Percentiles rank a stretch among this genome's conserved stretches.
phyloP scores from a whole-genome alignment of 148 eudicot genomes.

The Fallopia convolvulus region DNA sequence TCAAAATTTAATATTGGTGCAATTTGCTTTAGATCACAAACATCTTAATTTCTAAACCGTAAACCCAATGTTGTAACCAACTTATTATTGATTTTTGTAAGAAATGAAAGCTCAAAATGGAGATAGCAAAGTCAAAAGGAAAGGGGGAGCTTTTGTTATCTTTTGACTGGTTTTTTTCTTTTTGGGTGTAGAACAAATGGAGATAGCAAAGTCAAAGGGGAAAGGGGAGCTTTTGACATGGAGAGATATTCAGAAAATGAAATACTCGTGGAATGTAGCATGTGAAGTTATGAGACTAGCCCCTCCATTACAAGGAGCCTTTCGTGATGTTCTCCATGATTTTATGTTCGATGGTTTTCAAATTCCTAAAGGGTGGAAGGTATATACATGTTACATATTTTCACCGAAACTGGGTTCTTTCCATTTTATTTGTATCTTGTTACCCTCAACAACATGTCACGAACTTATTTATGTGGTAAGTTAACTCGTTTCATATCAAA shows the following conservation, averaged over 20 bases:
- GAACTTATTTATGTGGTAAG: too few relatives aligned
- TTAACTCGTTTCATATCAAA: not conserved
- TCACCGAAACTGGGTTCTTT: too few relatives aligned
- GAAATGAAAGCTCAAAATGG: too few relatives aligned
- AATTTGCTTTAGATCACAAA: too few relatives aligned
- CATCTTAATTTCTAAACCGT: too few relatives aligned
- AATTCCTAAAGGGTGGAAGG: conserved; percentile 31
- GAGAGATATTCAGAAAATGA: conserved; percentile 25
- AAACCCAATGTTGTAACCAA: too few relatives aligned
- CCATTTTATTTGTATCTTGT: too few relatives aligned
- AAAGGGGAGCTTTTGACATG: conserved; percentile 21
- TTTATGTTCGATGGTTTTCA: conserved; percentile 21
- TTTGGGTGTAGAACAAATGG: conserved; percentile 23
- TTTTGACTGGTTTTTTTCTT: not conserved
- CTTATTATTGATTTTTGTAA: too few relatives aligned
- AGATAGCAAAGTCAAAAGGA: too few relatives aligned
- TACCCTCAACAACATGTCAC: too few relatives aligned
- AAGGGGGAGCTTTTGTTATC: not conserved
- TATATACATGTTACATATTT: not conserved
- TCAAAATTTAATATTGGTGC: not conserved
- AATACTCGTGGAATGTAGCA: conserved; percentile 23
- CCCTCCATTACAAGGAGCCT: conserved; percentile 23
- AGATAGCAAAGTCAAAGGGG: too few relatives aligned
- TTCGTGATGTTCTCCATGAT: conserved; percentile 14
- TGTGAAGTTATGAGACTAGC: too few relatives aligned